Percentiles rank a stretch among this genome's conserved stretches.
These are phyloP conservation scores for Cladosporium sp. DNA, from an alignment of 2,329 filamentous ascomycete species.

Conservation along the genomic window DNA sequence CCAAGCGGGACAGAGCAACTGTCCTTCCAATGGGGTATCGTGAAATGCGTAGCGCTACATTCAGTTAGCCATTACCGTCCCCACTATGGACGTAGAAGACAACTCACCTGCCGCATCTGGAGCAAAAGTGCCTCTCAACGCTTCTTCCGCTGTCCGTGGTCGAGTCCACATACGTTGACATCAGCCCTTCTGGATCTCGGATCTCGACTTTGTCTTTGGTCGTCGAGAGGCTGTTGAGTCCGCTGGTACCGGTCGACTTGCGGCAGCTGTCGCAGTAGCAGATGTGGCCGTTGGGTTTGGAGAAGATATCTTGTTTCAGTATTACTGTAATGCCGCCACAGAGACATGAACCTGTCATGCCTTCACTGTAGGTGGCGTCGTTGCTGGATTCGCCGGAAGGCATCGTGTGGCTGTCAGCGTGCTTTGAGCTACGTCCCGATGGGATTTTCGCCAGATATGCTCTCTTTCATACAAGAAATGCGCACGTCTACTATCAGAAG, in stretches of 20 bases:
- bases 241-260: slow-evolving; percentile 41
- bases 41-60: neutral
- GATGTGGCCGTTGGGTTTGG: slow-evolving; percentile 41
- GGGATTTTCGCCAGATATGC: neutral
- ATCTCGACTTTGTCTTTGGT: slow-evolving; percentile 6
- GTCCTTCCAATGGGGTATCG: neutral
- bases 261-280: slow-evolving; percentile 51
- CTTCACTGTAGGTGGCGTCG: slow-evolving; percentile 34
- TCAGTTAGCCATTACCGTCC: neutral
- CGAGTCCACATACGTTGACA: slow-evolving; percentile 23
- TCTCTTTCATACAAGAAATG: no score
- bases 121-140: slow-evolving; percentile 24
- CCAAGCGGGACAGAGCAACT: slow-evolving; percentile 21
- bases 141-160: slow-evolving; percentile 22
- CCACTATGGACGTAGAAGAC: fast-evolving
- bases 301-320: slow-evolving; percentile 48
- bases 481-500: neutral
- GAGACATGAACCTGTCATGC: slow-evolving; percentile 24
- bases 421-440: neutral
- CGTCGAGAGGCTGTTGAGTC: slow-evolving; percentile 18
- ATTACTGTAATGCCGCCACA: slow-evolving; percentile 44
- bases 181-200: slow-evolving; percentile 18
- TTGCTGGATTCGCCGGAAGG: slow-evolving; percentile 1
- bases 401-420: neutral
- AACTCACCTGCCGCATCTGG: slow-evolving; percentile 21